Conservation (phyloP, 78 protist genomes). For the Pelomyxa schiedti region DNA sequence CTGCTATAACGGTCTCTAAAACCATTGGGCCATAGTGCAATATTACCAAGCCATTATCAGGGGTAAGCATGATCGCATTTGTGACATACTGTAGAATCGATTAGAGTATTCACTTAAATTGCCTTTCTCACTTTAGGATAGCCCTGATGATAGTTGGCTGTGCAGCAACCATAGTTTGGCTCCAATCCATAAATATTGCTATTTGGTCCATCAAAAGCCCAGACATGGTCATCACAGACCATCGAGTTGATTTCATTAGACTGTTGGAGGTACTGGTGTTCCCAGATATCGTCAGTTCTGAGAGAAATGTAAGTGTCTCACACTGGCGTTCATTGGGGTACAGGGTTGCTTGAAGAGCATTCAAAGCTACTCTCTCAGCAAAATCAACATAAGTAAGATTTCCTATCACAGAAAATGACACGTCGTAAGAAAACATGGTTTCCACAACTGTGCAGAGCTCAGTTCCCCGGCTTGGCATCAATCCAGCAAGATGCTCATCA, state of each 20-base stretch:
- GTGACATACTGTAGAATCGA: background rate
- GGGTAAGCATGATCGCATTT: background rate
- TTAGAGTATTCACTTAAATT: background rate
- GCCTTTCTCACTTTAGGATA: no score
- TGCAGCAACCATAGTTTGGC: constrained; percentile 43
- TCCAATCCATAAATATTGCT: constrained; percentile 4
- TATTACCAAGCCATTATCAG: background rate
- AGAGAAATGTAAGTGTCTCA: constrained; percentile 34
- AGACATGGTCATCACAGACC: constrained; percentile 7
- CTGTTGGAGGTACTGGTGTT: constrained; percentile 28
- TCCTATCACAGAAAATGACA: constrained; percentile 1
- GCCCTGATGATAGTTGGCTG: constrained; percentile 26
- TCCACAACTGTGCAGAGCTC: constrained; percentile 30
- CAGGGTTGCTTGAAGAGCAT: no score
- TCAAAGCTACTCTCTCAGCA: no score
- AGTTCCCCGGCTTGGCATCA: constrained; percentile 22
- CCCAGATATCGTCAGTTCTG: constrained; percentile 33
- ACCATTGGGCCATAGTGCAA: constrained; percentile 1
- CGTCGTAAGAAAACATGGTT: constrained; percentile 10
- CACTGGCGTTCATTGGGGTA: no score
- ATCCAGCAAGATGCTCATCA: constrained; percentile 6
- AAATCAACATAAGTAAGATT: no score
- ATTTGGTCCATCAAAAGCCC: constrained; percentile 11
- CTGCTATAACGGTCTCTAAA: constrained; percentile 21
- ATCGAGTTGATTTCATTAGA: constrained; percentile 22